phyloP scores from a whole-genome alignment of 2,329 filamentous ascomycete genomes.

The Cordyceps tenuipes region DNA sequence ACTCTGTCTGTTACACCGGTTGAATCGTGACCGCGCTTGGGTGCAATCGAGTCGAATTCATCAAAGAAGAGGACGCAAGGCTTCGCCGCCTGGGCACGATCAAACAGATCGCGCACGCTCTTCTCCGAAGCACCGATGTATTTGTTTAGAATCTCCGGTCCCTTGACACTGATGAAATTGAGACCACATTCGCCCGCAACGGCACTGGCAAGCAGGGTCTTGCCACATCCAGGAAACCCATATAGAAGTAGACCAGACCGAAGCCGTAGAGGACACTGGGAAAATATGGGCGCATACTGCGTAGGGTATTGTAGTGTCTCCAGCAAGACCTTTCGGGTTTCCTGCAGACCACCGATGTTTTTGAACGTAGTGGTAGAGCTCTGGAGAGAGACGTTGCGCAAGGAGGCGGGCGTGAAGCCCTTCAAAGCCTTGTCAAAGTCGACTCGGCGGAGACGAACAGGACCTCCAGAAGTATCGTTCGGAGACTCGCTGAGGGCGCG shows the following conservation, averaged over 20 bases:
- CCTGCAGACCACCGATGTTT: slow-evolving; percentile 78
- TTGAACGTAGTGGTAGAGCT: slow-evolving; percentile 88
- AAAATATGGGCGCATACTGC: slow-evolving; percentile 95
- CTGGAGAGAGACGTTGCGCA: slow-evolving; percentile 90
- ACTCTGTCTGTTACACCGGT: slow-evolving; percentile 98
- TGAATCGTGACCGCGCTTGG: slow-evolving; percentile 92
- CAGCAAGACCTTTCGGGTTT: slow-evolving; percentile 82
- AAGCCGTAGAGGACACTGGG: slow-evolving; percentile 87
- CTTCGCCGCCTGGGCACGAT: slow-evolving; percentile 79
- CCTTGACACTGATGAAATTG: slow-evolving; percentile 98
- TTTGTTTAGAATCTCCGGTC: slow-evolving; percentile 96
- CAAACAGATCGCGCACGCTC: slow-evolving; percentile 89
- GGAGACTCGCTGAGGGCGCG: slow-evolving; percentile 57
- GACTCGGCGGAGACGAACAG: slow-evolving; percentile 55
- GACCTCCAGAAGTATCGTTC: slow-evolving; percentile 35
- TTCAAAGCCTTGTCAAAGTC: slow-evolving; percentile 83
- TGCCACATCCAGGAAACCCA: slow-evolving; percentile 91
- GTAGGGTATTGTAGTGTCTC: slow-evolving; percentile 97
- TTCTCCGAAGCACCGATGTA: slow-evolving; percentile 98
- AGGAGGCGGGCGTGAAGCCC: slow-evolving; percentile 89
- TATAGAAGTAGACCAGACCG: slow-evolving; percentile 90
- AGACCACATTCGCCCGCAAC: slow-evolving; percentile 97
- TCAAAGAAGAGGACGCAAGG: slow-evolving; percentile 98
- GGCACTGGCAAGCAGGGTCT: slow-evolving; percentile 88
- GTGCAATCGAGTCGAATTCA: slow-evolving; percentile 96